phyloP scores from a whole-genome alignment of 139 green algal species.

The Micractinium conductrix region DNA sequence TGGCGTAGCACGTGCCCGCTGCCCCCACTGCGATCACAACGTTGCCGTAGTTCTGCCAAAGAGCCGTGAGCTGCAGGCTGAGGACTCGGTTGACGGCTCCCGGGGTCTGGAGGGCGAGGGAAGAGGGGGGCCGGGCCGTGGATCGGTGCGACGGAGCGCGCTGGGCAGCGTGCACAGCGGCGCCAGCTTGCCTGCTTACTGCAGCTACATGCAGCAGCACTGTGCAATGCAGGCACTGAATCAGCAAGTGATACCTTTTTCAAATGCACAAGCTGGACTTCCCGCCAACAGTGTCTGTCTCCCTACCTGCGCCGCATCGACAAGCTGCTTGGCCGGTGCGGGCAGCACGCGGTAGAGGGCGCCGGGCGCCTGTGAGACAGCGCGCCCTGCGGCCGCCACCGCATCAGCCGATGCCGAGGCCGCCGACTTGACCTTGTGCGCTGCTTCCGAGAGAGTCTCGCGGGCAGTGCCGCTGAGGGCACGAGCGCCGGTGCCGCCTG shows the following conservation, averaged over 20 bases:
- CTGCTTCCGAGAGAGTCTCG: not conserved
- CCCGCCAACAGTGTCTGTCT: too few species aligned
- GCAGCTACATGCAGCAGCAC: too few species aligned
- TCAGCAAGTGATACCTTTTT: too few species aligned
- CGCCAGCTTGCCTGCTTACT: too few species aligned
- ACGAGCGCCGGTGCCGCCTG: not conserved
- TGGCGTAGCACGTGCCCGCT: constrained; percentile 36
- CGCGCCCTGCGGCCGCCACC: not conserved
- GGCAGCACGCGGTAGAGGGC: constrained; percentile 17
- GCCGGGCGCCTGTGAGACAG: not conserved
- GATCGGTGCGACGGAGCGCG: too few species aligned
- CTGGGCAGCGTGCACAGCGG: too few species aligned
- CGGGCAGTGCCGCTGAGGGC: not conserved
- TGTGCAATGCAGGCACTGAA: too few species aligned
- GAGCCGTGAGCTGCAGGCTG: constrained; percentile 62
- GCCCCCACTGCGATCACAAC: constrained; percentile 44
- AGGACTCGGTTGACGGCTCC: constrained; percentile 51
- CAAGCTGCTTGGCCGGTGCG: constrained; percentile 32
- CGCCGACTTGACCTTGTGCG: not conserved
- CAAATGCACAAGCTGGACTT: too few species aligned
- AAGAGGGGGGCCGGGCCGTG: too few species aligned
- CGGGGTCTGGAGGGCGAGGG: constrained; percentile 11
- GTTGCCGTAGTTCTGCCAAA: constrained; percentile 62
- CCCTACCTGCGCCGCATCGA: constrained; percentile 9
- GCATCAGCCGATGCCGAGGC: not conserved